Conservation (phyloP, 805 yeast genomes). For the Spathaspora arborariae region DNA sequence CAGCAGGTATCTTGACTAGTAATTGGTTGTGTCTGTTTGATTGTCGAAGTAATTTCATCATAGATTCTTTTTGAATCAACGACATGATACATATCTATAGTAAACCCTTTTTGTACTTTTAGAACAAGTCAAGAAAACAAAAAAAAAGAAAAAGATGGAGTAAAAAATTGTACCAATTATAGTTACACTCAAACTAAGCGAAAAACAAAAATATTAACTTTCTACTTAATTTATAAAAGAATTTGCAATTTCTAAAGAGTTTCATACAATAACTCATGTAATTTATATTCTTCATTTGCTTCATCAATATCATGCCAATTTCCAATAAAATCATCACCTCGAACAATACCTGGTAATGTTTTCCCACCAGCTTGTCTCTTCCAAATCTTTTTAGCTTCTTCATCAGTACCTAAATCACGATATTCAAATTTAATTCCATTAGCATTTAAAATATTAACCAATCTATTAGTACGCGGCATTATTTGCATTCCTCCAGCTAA, state of each 20-base stretch:
- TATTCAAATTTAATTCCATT: slow-evolving; percentile 63
- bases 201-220: background rate
- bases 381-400: slow-evolving; percentile 82
- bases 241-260: slow-evolving; percentile 34
- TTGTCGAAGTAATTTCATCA: background rate
- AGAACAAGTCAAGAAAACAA: background rate
- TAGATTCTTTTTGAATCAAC: background rate
- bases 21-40: background rate
- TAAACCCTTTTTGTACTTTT: background rate
- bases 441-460: slow-evolving; percentile 71
- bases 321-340: slow-evolving; percentile 79
- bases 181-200: background rate
- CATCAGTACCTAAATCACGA: slow-evolving; percentile 84
- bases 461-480: slow-evolving; percentile 69
- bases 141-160: background rate
- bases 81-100: background rate
- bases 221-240: background rate
- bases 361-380: slow-evolving; percentile 68
- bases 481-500: slow-evolving; percentile 84
- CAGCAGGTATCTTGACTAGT: background rate
- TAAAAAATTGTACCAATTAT: too few relatives aligned
- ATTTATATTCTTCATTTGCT: slow-evolving; percentile 74
- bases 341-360: slow-evolving; percentile 77
- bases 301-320: slow-evolving; percentile 84
- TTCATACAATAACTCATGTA: slow-evolving; percentile 62